These are phyloP conservation scores for Xylariaceae sp. DNA, from an alignment of 2,329 filamentous ascomycete species.

Conservation along the genomic window DNA sequence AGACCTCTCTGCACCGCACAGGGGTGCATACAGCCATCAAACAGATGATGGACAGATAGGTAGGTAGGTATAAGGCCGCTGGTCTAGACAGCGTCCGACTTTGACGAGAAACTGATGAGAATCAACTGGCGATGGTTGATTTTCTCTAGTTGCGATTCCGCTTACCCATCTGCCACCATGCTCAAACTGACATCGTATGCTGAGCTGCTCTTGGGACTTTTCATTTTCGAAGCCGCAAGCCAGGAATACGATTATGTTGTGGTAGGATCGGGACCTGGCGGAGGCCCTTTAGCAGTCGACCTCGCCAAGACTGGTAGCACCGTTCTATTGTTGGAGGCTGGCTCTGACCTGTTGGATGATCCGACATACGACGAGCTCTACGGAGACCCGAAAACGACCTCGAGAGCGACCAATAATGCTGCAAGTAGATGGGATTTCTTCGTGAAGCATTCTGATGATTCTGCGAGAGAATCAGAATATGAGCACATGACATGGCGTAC, in stretches of 20 bases:
- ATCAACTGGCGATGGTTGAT: no score
- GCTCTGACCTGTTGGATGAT: slow-evolving; percentile 49
- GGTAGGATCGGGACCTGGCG: slow-evolving; percentile 57
- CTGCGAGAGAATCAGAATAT: slow-evolving; percentile 50
- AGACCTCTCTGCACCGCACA: no score
- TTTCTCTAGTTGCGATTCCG: no score
- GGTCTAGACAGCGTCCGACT: no score
- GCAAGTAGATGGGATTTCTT: slow-evolving; percentile 60
- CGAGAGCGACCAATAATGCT: slow-evolving; percentile 42
- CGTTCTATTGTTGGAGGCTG: slow-evolving; percentile 58
- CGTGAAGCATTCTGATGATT: slow-evolving; percentile 46
- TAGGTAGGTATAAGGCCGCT: no score
- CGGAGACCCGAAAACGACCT: not conserved
- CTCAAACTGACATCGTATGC: no score
- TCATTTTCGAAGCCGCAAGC: no score
- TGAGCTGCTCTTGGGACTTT: no score
- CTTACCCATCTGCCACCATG: no score
- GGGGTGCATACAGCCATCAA: no score
- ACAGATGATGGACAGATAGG: no score
- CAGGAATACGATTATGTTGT: slow-evolving; percentile 56
- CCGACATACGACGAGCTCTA: slow-evolving; percentile 26
- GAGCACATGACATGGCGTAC: slow-evolving; percentile 55
- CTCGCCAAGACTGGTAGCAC: slow-evolving; percentile 57
- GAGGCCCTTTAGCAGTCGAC: slow-evolving; percentile 54
- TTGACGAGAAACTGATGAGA: no score